These are phyloP conservation scores for Peronospora belbahrii DNA, from an alignment of 352 stramenopile genomes.

Conservation along the genomic window DNA sequence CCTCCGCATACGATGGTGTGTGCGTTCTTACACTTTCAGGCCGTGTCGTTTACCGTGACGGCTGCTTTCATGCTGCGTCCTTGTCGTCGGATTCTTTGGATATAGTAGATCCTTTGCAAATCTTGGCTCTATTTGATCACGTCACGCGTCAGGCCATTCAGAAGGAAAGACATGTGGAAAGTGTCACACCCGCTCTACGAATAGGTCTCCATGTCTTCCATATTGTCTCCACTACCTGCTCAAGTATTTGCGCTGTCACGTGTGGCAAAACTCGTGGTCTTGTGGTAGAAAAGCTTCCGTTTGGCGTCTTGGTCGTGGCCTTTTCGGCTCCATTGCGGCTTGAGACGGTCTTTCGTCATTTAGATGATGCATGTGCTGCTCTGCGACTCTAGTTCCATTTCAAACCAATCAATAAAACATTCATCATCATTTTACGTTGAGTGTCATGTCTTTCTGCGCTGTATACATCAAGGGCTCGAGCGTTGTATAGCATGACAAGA, in stretches of 20 bases:
- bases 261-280: slow-evolving; percentile 27
- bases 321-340: slow-evolving; percentile 32
- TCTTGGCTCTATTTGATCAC: slow-evolving; percentile 36
- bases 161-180: slow-evolving; percentile 4
- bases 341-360: slow-evolving; percentile 22
- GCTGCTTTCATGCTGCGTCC: slow-evolving; percentile 35
- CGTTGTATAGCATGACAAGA: slow-evolving; percentile 44
- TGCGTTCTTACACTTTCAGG: slow-evolving; percentile 35
- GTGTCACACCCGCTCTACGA: slow-evolving; percentile 23
- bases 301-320: slow-evolving; percentile 40
- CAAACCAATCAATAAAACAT: slow-evolving; percentile 17
- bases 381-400: slow-evolving; percentile 19
- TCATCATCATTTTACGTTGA: not conserved
- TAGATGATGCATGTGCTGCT: slow-evolving; percentile 29
- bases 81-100: not conserved
- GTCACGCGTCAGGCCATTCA: slow-evolving; percentile 35
- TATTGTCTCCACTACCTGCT: slow-evolving; percentile 38
- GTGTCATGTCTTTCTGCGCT: slow-evolving; percentile 51
- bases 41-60: slow-evolving; percentile 33
- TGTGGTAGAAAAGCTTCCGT: slow-evolving; percentile 42
- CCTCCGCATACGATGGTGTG: slow-evolving; percentile 38
- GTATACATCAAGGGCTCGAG: slow-evolving; percentile 54
- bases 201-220: slow-evolving; percentile 29
- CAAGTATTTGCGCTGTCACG: slow-evolving; percentile 35
- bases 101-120: slow-evolving; percentile 15